These are phyloP conservation scores for Suillus decipiens DNA, from an alignment of 768 basidiomycete species.

Conservation along the genomic window DNA sequence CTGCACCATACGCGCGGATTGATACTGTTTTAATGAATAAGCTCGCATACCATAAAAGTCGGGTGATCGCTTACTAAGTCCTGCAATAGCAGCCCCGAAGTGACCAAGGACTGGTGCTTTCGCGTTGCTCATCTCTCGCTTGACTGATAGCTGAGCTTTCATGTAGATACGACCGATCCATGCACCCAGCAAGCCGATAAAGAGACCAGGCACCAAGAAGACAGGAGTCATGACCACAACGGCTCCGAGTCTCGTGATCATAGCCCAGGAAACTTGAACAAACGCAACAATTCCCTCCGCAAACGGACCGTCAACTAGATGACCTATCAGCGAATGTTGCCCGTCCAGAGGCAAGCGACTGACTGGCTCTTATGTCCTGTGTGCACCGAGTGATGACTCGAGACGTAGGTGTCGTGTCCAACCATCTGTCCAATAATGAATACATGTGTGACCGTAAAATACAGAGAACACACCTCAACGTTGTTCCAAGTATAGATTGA, in stretches of 20 bases:
- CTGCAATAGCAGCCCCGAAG: conserved; percentile 53
- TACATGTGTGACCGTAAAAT: conserved; percentile 20
- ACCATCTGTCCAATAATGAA: conserved; percentile 42
- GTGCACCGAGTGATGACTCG: conserved; percentile 69
- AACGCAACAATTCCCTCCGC: conserved; percentile 25
- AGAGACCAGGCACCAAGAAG: conserved; percentile 41
- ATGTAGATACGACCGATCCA: conserved; percentile 53
- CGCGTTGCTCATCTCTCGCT: conserved; percentile 55
- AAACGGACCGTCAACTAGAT: conserved; percentile 38
- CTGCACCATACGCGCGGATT: conserved; percentile 58
- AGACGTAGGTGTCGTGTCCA: conserved; percentile 52
- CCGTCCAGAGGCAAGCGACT: conserved; percentile 5
- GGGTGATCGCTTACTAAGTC: conserved; percentile 37
- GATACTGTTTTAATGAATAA: conserved; percentile 29
- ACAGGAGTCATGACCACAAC: conserved; percentile 39
- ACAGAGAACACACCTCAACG: conserved; percentile 54
- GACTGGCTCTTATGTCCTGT: conserved; percentile 52
- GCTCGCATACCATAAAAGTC: not conserved
- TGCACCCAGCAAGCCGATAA: conserved; percentile 40
- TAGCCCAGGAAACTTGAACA: conserved; percentile 32
- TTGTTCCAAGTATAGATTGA: conserved; percentile 56
- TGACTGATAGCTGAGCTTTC: conserved; percentile 55
- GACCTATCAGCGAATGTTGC: conserved; percentile 4
- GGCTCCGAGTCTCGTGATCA: conserved; percentile 39
- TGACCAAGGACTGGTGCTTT: conserved; percentile 51